Conservation (phyloP, 495 filamentous ascomycete species). For the Aspergillus cavernicola region DNA sequence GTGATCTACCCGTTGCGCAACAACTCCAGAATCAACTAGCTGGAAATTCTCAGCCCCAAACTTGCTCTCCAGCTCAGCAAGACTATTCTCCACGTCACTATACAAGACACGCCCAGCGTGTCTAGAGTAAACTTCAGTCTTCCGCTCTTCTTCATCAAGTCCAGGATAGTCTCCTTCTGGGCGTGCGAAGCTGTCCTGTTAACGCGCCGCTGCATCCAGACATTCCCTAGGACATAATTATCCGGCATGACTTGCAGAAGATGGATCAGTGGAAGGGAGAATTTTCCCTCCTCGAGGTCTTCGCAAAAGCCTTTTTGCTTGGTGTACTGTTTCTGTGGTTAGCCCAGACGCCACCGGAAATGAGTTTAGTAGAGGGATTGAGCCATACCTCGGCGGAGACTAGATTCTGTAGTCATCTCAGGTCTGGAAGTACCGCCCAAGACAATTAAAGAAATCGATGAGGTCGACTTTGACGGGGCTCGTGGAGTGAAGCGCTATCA, state of each 20-base stretch:
- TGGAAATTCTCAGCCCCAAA: slow-evolving; percentile 7
- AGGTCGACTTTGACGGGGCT: not conserved
- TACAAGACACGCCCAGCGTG: not conserved
- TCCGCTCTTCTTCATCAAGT: slow-evolving; percentile 2
- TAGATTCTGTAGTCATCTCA: slow-evolving; percentile 8
- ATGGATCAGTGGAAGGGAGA: slow-evolving; percentile 33
- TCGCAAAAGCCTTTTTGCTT: slow-evolving; percentile 35
- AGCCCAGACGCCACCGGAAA: not conserved
- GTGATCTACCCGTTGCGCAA: slow-evolving; percentile 6
- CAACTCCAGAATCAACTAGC: slow-evolving; percentile 7
- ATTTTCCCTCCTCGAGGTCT: slow-evolving; percentile 39
- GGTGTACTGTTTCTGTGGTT: slow-evolving; percentile 17
- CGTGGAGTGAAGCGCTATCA: not conserved
- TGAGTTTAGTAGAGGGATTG: not conserved
- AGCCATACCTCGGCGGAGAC: not conserved
- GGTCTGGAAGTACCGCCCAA: slow-evolving; percentile 5
- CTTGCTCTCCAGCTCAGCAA: not conserved
- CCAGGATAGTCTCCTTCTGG: slow-evolving; percentile 4
- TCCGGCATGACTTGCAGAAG: not conserved
- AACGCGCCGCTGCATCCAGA: slow-evolving; percentile 8
- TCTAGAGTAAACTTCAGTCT: not conserved
- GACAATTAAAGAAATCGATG: not conserved
- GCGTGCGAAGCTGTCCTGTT: not conserved
- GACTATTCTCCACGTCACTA: not conserved
- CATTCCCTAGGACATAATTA: not conserved